Evolutionary conservation across 208 protist genomes (phyloP).

Genomic region (Acanthamoeba castellanii): DNA sequence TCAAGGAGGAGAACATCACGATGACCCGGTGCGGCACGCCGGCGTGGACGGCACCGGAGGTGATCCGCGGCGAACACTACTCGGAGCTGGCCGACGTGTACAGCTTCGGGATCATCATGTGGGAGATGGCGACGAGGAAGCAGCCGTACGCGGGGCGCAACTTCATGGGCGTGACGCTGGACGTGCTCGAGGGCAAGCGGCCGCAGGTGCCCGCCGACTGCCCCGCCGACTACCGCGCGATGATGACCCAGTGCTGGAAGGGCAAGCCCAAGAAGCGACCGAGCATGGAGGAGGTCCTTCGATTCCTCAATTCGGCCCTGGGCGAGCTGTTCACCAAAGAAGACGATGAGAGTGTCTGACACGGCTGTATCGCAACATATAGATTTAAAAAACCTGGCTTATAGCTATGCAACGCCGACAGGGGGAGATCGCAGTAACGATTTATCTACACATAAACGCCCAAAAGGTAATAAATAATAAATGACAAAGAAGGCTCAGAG

Average conservation of each 20-base stretch:
- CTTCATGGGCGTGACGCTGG: constrained; percentile 68
- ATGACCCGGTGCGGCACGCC: constrained; percentile 41
- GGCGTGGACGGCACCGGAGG: constrained; percentile 47
- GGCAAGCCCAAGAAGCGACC: constrained; percentile 44
- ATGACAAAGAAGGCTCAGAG: neutral
- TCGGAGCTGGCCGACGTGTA: constrained; percentile 33
- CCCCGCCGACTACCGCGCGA: neutral
- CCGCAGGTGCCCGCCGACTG: constrained; percentile 27
- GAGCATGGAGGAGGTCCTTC: constrained; percentile 29
- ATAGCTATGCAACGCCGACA: too few relatives aligned
- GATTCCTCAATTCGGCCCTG: neutral
- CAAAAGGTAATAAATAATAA: neutral
- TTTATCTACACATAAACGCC: too few relatives aligned
- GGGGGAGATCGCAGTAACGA: too few relatives aligned
- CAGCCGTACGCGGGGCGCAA: constrained; percentile 31
- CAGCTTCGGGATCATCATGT: constrained; percentile 56
- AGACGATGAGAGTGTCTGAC: neutral
- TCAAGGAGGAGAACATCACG: constrained; percentile 35
- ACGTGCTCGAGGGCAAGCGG: constrained; percentile 57
- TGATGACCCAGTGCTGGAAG: constrained; percentile 33
- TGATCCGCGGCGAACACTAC: constrained; percentile 28
- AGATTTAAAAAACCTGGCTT: too few relatives aligned
- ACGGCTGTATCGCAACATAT: neutral
- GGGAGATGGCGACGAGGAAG: constrained; percentile 39
- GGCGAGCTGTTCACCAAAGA: neutral